phyloP scores from a whole-genome alignment of 139 green algal genomes.

The Volvox reticuliferus region DNA sequence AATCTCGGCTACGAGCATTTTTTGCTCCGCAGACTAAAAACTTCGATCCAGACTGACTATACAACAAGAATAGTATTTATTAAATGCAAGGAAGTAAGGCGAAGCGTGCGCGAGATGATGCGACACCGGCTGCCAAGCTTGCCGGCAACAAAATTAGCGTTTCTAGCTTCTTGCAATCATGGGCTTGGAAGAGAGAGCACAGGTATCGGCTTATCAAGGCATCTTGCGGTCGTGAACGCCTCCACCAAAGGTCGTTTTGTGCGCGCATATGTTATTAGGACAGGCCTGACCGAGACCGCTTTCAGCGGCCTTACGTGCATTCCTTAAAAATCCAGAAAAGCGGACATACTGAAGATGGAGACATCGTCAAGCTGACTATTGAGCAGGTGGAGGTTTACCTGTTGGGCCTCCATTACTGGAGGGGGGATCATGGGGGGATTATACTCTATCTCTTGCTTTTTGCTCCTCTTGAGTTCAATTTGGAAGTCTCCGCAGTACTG shows the following conservation, averaged over 20 bases:
- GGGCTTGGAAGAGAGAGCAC: slow-evolving; percentile 78
- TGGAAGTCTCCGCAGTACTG: too few relatives aligned
- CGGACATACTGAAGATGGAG: neutral
- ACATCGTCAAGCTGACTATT: slow-evolving; percentile 58
- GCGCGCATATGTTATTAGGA: neutral
- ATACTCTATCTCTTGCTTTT: too few relatives aligned
- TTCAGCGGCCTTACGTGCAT: slow-evolving; percentile 75
- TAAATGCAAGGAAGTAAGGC: neutral
- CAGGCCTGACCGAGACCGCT: slow-evolving; percentile 67
- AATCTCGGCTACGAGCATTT: too few relatives aligned
- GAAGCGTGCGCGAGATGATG: neutral
- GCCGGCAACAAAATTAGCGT: neutral
- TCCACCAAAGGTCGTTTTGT: neutral
- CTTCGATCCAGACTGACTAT: too few relatives aligned
- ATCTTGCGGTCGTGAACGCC: neutral
- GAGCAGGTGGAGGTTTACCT: slow-evolving; percentile 61
- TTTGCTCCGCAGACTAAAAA: too few relatives aligned
- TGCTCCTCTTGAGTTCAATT: too few relatives aligned
- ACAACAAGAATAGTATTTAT: too few relatives aligned
- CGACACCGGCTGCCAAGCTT: neutral
- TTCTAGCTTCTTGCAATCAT: slow-evolving; percentile 47
- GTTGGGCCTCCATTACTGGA: too few relatives aligned
- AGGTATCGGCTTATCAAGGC: neutral
- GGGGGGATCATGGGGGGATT: too few relatives aligned
- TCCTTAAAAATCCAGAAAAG: slow-evolving; percentile 18